These are phyloP conservation scores for Coffea eugenioides DNA, from an alignment of 257 asterid species.

Conservation along the genomic window DNA sequence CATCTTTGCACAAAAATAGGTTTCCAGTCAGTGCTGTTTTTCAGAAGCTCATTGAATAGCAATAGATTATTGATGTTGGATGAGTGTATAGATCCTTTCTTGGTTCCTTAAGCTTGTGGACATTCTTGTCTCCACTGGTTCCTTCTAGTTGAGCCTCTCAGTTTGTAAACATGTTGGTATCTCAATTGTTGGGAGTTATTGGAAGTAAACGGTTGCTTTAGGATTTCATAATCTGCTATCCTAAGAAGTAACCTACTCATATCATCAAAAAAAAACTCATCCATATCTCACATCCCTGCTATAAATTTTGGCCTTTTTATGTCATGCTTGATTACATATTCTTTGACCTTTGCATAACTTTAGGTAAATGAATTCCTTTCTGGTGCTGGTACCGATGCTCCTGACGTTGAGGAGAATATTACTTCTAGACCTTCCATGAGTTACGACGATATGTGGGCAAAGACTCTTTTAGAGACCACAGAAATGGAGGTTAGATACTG, in stretches of 20 bases:
- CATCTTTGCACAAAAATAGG: not conserved
- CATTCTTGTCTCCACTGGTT: not conserved
- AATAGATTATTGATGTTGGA: not conserved
- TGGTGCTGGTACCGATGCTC: slow-evolving; percentile 99
- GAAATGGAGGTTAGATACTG: slow-evolving; percentile 67
- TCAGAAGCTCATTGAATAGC: not conserved
- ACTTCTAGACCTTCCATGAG: slow-evolving; percentile 91
- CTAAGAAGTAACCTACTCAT: not conserved
- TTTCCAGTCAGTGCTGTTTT: not conserved
- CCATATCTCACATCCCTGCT: not conserved
- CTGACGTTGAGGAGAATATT: slow-evolving; percentile 95
- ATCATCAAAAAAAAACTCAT: not conserved
- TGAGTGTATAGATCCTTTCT: not conserved
- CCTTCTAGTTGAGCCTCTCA: not conserved
- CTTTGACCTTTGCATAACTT: slow-evolving; percentile 17
- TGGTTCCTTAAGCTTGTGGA: not conserved
- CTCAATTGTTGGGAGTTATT: not conserved
- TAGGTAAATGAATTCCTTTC: slow-evolving; percentile 96
- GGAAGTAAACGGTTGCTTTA: not conserved
- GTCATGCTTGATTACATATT: slow-evolving; percentile 12
- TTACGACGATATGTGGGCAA: slow-evolving; percentile 99
- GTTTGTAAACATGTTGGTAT: not conserved
- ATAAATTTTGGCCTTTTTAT: not conserved
- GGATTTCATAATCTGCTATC: not conserved
- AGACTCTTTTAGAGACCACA: slow-evolving; percentile 87